Conservation (phyloP, 1,139 yeast species). For the Meyerozyma sp. region DNA sequence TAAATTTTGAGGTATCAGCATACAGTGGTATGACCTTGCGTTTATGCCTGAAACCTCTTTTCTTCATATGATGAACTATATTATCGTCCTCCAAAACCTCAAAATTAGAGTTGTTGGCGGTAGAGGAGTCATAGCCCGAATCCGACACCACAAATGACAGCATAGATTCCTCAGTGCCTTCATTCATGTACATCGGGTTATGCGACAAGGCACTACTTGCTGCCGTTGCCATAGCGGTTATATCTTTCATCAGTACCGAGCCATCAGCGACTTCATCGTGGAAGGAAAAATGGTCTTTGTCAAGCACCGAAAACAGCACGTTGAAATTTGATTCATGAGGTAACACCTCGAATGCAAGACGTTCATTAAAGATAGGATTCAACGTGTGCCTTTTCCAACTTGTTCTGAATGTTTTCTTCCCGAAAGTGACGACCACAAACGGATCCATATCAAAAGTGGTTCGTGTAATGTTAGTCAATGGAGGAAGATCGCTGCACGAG, state of each 20-base stretch:
- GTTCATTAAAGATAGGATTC: slow-evolving; percentile 78
- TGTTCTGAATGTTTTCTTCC: slow-evolving; percentile 82
- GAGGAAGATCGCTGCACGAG: slow-evolving; percentile 68
- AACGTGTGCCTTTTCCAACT: slow-evolving; percentile 80
- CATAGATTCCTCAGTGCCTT: background rate
- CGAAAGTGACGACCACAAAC: slow-evolving; percentile 86
- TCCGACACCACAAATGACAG: slow-evolving; percentile 1
- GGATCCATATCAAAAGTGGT: slow-evolving; percentile 95
- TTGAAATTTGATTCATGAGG: slow-evolving; percentile 61
- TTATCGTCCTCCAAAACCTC: slow-evolving; percentile 28
- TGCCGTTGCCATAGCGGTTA: slow-evolving; percentile 30
- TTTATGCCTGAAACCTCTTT: slow-evolving; percentile 23
- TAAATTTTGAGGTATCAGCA: slow-evolving; percentile 39
- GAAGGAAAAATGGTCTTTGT: slow-evolving; percentile 75
- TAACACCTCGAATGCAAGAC: slow-evolving; percentile 72
- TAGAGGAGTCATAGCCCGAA: slow-evolving; percentile 9
- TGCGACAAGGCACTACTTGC: background rate
- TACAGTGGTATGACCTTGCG: slow-evolving; percentile 23
- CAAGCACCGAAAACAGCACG: slow-evolving; percentile 68
- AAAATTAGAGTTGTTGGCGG: slow-evolving; percentile 13
- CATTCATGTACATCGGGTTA: background rate
- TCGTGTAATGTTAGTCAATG: slow-evolving; percentile 52
- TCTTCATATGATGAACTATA: slow-evolving; percentile 21
- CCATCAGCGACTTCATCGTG: slow-evolving; percentile 79
- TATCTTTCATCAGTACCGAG: slow-evolving; percentile 46